phyloP scores from a whole-genome alignment of 345 rosid species.

The Ailanthus altissimus region DNA sequence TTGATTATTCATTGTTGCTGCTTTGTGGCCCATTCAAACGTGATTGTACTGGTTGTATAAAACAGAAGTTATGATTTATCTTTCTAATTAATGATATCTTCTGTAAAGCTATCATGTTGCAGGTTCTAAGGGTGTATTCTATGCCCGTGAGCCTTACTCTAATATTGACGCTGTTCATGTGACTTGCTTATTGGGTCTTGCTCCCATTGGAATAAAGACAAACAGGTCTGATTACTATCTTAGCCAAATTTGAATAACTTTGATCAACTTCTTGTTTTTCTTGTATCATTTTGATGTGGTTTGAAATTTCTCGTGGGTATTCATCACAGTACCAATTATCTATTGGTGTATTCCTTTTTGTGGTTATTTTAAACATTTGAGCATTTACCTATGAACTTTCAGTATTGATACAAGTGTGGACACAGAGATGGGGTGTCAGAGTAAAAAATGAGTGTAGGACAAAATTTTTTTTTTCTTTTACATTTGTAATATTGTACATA shows the following conservation, averaged over 20 bases:
- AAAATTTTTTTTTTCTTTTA: no score
- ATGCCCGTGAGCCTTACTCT: slow-evolving; percentile 84
- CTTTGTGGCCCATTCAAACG: slow-evolving; percentile 7
- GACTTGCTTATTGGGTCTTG: slow-evolving; percentile 94
- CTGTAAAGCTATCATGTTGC: slow-evolving; percentile 80
- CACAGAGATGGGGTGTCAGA: neutral
- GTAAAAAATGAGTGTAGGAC: neutral
- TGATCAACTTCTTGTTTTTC: neutral
- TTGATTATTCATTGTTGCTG: neutral
- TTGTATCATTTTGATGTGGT: neutral
- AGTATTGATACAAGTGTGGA: neutral
- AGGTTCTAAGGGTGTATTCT: slow-evolving; percentile 78
- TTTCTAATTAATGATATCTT: slow-evolving; percentile 24
- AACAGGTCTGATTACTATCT: slow-evolving; percentile 56
- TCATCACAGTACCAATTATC: neutral
- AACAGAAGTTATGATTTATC: slow-evolving; percentile 5
- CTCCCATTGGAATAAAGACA: slow-evolving; percentile 82
- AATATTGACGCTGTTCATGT: slow-evolving; percentile 69
- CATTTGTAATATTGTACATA: no score
- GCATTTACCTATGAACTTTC: neutral
- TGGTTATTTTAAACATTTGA: neutral
- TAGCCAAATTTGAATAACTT: neutral
- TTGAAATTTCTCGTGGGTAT: slow-evolving; percentile 1
- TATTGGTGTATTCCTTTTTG: neutral
- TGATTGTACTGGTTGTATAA: neutral